phyloP scores from a whole-genome alignment of 495 filamentous ascomycete genomes.

The Copromyces sp. region DNA sequence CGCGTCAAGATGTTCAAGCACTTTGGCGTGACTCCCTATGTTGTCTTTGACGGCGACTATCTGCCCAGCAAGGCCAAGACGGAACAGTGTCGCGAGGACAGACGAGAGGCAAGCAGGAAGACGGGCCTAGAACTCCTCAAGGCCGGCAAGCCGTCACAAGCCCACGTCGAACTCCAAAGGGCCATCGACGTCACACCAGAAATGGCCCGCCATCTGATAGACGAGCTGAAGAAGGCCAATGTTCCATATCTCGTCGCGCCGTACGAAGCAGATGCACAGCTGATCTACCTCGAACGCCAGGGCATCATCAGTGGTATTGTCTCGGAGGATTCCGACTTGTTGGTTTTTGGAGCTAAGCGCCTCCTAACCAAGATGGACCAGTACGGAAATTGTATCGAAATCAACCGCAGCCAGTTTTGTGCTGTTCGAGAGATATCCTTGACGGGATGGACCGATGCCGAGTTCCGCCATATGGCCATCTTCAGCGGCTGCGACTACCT shows the following conservation, averaged over 20 bases:
- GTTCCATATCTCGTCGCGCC: constrained; percentile 90
- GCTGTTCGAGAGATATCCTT: constrained; percentile 80
- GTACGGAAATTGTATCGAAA: constrained; percentile 84
- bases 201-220: constrained; percentile 88
- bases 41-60: constrained; percentile 94
- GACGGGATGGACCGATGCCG: constrained; percentile 80
- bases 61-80: constrained; percentile 94
- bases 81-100: constrained; percentile 57
- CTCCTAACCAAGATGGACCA: constrained; percentile 91
- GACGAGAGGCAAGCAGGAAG: constrained; percentile 63
- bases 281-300: constrained; percentile 83
- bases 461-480: constrained; percentile 94
- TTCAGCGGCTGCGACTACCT: constrained; percentile 98
- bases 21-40: constrained; percentile 82
- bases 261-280: constrained; percentile 94
- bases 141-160: constrained; percentile 69
- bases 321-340: constrained; percentile 91
- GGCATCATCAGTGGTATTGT: constrained; percentile 79
- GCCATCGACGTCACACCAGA: constrained; percentile 91
- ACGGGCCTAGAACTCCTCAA: constrained; percentile 68
- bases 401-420: constrained; percentile 78
- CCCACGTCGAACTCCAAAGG: constrained; percentile 83
- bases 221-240: constrained; percentile 69
- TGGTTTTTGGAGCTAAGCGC: constrained; percentile 88
- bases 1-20: constrained; percentile 87